Evolutionary conservation across 2,329 filamentous ascomycete species (phyloP), one percentile per base, ranked within the genome.

Genomic region (Helicocarpus griseus): DNA sequence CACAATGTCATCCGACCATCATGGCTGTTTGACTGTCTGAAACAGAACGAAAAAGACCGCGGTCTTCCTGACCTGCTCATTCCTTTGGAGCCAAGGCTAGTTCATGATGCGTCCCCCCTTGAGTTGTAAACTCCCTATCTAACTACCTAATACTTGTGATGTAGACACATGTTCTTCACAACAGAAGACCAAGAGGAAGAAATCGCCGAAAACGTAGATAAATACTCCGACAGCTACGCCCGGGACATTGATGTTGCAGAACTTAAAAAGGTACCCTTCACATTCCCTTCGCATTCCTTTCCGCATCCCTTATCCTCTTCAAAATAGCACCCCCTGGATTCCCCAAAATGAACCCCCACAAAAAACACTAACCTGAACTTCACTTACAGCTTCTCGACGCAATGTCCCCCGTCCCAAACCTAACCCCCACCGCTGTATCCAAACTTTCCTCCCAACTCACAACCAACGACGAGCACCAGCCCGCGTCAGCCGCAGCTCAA

Each of bases 21-120:
- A 5, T 98, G 93, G 93, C 72, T 97, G 2, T 74, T 87, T 26
- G 89, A 97, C 65, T 93, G 88, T 60, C 75, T 95, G 31, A 77
- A 78, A 29, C 77, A 77, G 53, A 74, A 73, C 41, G 76, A 83
- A 56, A 62, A 67, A 39, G 80, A 83, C 58, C 63, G 63, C 1
- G 66, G 81, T 66, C 68, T 77, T 57, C 49, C 74, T 1, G 77
- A 76, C 3, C 75, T 78, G 3, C 77, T 85, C 11, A 68, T 95
- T 6, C 79, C 95, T 0, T 72, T 78, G 3, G 82, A 86, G 55
- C 75, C 78, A 19, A 70, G 73, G 67, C 72, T 63, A 50, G 50
- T 44, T 26, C 21, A 47, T 36, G 14, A 13, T n/a, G 4, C 19
- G 7, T 38, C 21, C 19, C 14, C 14, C 5, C 24, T 45, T 22